Evolutionary conservation across 805 yeast genomes (phyloP), one percentile per base, ranked within the genome.

Genomic region (Kodamaea lidongshanica): DNA sequence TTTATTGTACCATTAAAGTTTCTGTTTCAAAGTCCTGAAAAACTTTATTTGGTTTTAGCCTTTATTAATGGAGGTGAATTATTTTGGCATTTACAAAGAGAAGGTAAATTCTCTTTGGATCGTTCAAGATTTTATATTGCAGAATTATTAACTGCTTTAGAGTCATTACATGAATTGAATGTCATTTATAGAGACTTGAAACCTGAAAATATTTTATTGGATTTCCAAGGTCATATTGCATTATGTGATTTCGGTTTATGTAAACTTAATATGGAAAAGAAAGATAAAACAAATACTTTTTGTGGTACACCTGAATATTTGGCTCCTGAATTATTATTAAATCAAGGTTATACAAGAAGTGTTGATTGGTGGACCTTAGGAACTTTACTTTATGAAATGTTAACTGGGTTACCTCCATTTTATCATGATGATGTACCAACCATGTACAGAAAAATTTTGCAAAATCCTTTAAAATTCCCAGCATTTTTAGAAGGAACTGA

Each of bases 311-410:
- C 97, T 1, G 97, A 92, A 58, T 92, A 92, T 56, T 67, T 92
- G 43, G 96, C 97, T 1, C 98, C 98, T 1, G 98, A 92, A 58
- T 65, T 92, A 44, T 64, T 92, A 28, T 65, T 87, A 45, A 92
- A 94, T 28, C 87, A 84, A 52, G 97, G 97, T 2, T 92, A 92
- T 57, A 87, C 97, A 2, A 78, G 95, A 54, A 81, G 82, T 7
- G 97, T 92, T 13, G 98, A 92, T 58, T 92, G 96, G 89, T 92
- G 98, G 98, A 92, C 98, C 1, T 66, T 92, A 45, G 98, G 98
- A 23, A 88, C 89, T 11, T 66, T 92, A 32, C 65, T 92, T 25
- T 92, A 86, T 54, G 98, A 89, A 52, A 92, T 92, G 98, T 66
- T 92, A 38, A 87, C 96, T 1, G 96, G 97, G 1, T 69, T 92